Base-by-base conservation (phyloP, 2,329 filamentous ascomycete genomes). In the Thielaviopsis ethacetica region DNA sequence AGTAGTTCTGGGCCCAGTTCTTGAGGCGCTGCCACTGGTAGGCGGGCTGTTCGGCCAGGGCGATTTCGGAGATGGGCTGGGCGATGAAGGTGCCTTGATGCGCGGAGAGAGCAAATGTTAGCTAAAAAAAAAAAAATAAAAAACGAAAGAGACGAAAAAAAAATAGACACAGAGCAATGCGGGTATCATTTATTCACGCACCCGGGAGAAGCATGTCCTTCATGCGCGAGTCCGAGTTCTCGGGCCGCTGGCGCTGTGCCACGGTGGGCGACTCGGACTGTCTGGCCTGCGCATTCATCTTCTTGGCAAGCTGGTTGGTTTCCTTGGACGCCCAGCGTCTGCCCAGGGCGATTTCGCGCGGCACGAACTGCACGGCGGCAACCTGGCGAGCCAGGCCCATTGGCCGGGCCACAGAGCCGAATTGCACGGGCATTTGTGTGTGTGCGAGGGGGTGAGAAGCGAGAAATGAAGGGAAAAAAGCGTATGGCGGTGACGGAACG, bases 61-160 rank as follows among this genome's bases (percentile, higher is more conserved):
- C 10, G 51, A 61, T 52, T 13, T 55, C n/a, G 24, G 47, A 52
- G 49, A 56, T 50, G 1, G 73, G 72, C 10, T 76, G 67, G 17
- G 74, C 62, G 53, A 79, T 66, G 58, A 79, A 75, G n/a, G 76
- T 77, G 63, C 72, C 77, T 78, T 60, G 15, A 5, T n/a, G 15
- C 6, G 21, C 30, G 2, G 41, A 24, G 24, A 17, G 12, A 12
- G 22, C 9, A 15, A 27, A 19, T 17, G 30, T 22, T 38, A 30
- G 30, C n/a, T 7, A 21, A 7, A 24, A 4, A 4, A 30, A 10
- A 27, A 24, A 49, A 19, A 27, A 24, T 34, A 19, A 27, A 12
- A 6, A 27, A 5, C 5, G n/a, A 15, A 38, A 19, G 13, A 19
- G 52, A 19, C 10, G 12, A 5, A 30, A 9, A 26, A 24, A 47